Percentiles rank a stretch among this genome's conserved stretches.
These are phyloP conservation scores for Polyporus arcularius DNA, from an alignment of 768 basidiomycete species.

Conservation along the genomic window DNA sequence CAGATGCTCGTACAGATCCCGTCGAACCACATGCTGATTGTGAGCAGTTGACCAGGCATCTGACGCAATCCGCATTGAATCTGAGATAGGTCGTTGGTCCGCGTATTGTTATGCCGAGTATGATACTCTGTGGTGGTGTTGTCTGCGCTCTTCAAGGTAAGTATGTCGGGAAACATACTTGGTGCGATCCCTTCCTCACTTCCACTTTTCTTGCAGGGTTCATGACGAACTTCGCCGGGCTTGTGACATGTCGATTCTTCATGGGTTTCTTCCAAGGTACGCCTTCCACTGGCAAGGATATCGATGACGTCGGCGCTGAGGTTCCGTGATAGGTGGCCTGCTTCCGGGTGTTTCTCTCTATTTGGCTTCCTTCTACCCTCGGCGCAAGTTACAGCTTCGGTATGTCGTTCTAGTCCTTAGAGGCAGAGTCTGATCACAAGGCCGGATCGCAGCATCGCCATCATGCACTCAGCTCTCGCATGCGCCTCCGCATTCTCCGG, in stretches of 20 bases:
- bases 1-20: neutral
- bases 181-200: neutral
- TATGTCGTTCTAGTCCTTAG: neutral
- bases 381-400: conserved; percentile 31
- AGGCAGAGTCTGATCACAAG: too few relatives aligned
- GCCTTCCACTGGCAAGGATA: neutral
- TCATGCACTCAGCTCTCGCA: conserved; percentile 46
- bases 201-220: conserved; percentile 26
- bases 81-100: conserved; percentile 47
- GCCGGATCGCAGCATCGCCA: conserved; percentile 18
- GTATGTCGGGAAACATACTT: neutral
- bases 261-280: conserved; percentile 62
- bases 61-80: neutral
- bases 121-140: conserved; percentile 67
- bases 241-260: conserved; percentile 51
- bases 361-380: conserved; percentile 31
- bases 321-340: conserved; percentile 38
- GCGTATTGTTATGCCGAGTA: conserved; percentile 58
- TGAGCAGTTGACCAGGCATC: neutral
- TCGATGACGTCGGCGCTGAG: neutral
- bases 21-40: neutral
- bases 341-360: conserved; percentile 37
- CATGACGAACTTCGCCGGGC: conserved; percentile 50
- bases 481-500: conserved; percentile 66
- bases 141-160: conserved; percentile 60